phyloP scores from a whole-genome alignment of 2,329 filamentous ascomycete species.

The Xylaria sp. region DNA sequence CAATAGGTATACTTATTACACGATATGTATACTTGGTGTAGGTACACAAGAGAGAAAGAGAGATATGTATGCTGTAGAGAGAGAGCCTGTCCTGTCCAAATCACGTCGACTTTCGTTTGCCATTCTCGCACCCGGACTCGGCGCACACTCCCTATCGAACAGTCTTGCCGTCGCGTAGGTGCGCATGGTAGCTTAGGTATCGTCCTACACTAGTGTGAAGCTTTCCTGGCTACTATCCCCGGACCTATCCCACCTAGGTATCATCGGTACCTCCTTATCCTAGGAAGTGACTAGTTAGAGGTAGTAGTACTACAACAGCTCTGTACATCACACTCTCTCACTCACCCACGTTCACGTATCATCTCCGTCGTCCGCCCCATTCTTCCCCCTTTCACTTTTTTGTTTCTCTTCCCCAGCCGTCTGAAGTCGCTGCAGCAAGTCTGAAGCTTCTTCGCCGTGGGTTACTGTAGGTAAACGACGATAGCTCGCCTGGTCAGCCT shows the following conservation, averaged over 20 bases:
- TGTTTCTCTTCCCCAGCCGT: conserved; percentile 24
- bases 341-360: not conserved
- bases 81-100: not conserved
- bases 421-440: conserved; percentile 46
- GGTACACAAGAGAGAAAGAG: too few relatives aligned
- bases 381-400: conserved; percentile 35
- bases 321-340: not conserved
- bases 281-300: too few relatives aligned
- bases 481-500: conserved; percentile 37
- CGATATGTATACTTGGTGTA: too few relatives aligned
- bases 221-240: not conserved
- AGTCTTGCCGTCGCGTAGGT: conserved; percentile 27
- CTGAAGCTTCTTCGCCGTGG: conserved; percentile 44
- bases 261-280: not conserved
- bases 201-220: too few relatives aligned
- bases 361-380: conserved; percentile 39
- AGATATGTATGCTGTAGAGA: not conserved
- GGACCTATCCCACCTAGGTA: conserved; percentile 12
- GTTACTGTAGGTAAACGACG: conserved; percentile 33
- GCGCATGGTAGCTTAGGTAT: too few relatives aligned
- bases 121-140: conserved; percentile 32
- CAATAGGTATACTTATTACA: too few relatives aligned
- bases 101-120: not conserved
- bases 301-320: not conserved
- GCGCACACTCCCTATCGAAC: conserved; percentile 41